These are phyloP conservation scores for Pedinophyceae sp. DNA, from an alignment of 139 green algal genomes.

Conservation along the genomic window DNA sequence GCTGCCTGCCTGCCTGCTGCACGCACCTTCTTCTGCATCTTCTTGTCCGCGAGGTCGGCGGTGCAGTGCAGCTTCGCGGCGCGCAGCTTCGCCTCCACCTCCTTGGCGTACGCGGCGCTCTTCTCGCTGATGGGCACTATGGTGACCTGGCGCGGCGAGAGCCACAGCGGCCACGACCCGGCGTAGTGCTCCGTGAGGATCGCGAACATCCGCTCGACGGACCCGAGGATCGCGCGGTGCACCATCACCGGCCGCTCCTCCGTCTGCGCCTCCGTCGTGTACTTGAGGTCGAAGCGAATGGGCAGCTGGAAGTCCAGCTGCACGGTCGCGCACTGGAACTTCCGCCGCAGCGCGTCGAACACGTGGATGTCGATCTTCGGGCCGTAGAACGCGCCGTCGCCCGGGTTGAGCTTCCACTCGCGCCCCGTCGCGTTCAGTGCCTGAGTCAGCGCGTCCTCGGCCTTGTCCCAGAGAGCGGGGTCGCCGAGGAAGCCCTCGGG, in stretches of 20 bases:
- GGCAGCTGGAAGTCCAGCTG: constrained; percentile 98
- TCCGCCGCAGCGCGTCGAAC: constrained; percentile 75
- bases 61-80: background rate
- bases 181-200: constrained; percentile 97
- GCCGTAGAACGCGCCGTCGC: constrained; percentile 94
- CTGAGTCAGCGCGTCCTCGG: constrained; percentile 64
- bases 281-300: constrained; percentile 67
- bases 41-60: background rate
- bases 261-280: constrained; percentile 37
- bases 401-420: constrained; percentile 67
- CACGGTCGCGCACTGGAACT: constrained; percentile 89
- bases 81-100: background rate
- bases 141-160: constrained; percentile 66
- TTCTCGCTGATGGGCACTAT: background rate
- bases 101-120: background rate
- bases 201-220: constrained; percentile 96
- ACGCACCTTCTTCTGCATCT: constrained; percentile 1
- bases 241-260: constrained; percentile 82
- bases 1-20: too few species aligned
- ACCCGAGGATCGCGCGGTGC: constrained; percentile 86
- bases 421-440: constrained; percentile 64
- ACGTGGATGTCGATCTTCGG: constrained; percentile 94
- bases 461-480: constrained; percentile 78
- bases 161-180: constrained; percentile 95
- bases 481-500: constrained; percentile 77